Conservation (phyloP, 2,329 filamentous ascomycete species). For the Zymoseptoria pseudotritici region DNA sequence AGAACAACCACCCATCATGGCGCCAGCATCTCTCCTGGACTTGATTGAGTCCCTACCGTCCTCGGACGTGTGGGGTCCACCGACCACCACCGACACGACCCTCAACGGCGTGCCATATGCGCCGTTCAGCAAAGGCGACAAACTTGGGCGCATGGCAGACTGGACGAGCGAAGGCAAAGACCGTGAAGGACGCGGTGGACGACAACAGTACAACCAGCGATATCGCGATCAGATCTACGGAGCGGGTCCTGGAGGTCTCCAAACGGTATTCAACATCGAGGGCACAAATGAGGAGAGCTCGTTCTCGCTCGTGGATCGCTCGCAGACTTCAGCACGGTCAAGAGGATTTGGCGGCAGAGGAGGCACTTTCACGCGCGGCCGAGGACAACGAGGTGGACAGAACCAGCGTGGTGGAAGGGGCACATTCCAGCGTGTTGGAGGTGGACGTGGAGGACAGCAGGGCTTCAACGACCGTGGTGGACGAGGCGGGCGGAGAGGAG, state of each 20-base stretch:
- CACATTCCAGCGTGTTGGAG: constrained; percentile 65
- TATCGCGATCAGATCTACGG: constrained; percentile 96
- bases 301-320: constrained; percentile 97
- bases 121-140: constrained; percentile 97
- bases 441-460: constrained; percentile 58
- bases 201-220: constrained; percentile 85
- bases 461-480: constrained; percentile 65
- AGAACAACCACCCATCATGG: constrained; percentile 31
- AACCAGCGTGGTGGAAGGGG: constrained; percentile 61
- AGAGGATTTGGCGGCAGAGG: constrained; percentile 77
- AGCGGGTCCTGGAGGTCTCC: constrained; percentile 67
- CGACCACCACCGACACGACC: constrained; percentile 74
- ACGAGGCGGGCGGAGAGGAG: constrained; percentile 64
- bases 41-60: constrained; percentile 41
- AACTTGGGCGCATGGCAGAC: constrained; percentile 97
- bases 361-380: constrained; percentile 75
- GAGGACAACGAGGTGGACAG: constrained; percentile 63
- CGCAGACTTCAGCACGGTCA: constrained; percentile 74
- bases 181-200: constrained; percentile 61
- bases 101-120: constrained; percentile 94
- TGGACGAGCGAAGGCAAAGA: constrained; percentile 89
- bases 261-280: constrained; percentile 75
- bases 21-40: constrained; percentile 40
- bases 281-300: constrained; percentile 90
- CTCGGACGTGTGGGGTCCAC: constrained; percentile 66